A percentile compares a stretch with the other conserved stretches of the same genome.
phyloP scores from a whole-genome alignment of 805 yeast species.

The Yamadazyma takamatsuzukensis region DNA sequence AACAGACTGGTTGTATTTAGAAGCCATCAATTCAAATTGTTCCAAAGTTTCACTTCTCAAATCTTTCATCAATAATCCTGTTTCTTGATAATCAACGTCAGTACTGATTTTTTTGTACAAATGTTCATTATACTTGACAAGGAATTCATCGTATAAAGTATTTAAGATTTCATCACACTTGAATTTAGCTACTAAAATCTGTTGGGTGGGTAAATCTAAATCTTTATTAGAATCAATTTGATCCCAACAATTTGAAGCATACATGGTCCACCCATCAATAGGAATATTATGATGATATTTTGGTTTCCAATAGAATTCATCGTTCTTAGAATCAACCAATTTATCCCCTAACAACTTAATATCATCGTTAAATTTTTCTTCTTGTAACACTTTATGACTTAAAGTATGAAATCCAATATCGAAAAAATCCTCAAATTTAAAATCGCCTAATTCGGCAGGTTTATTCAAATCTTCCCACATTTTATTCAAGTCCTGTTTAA shows the following conservation, averaged over 20 bases:
- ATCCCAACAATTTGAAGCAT: slow-evolving; percentile 89
- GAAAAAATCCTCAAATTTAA: slow-evolving; percentile 69
- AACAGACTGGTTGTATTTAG: slow-evolving; percentile 66
- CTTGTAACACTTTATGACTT: slow-evolving; percentile 81
- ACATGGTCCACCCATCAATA: slow-evolving; percentile 92
- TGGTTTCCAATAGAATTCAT: slow-evolving; percentile 51
- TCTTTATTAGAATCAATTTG: slow-evolving; percentile 92
- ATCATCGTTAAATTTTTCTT: slow-evolving; percentile 62
- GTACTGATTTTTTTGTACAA: slow-evolving; percentile 5
- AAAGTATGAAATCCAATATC: slow-evolving; percentile 79
- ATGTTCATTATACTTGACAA: slow-evolving; percentile 14
- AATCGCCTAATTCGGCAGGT: slow-evolving; percentile 58
- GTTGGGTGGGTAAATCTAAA: slow-evolving; percentile 94
- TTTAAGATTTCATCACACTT: slow-evolving; percentile 86
- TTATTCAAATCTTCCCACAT: slow-evolving; percentile 79
- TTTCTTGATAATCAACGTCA: slow-evolving; percentile 40
- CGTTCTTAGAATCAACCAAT: slow-evolving; percentile 37
- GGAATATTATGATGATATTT: slow-evolving; percentile 85
- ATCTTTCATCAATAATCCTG: slow-evolving; percentile 42
- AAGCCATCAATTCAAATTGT: slow-evolving; percentile 66
- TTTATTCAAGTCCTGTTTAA: slow-evolving; percentile 64
- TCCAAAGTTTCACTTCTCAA: slow-evolving; percentile 47
- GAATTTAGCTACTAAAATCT: slow-evolving; percentile 88
- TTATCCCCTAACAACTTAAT: slow-evolving; percentile 62
- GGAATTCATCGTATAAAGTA: slow-evolving; percentile 27